Evolutionary conservation across 345 rosid species (phyloP), one percentile per base, ranked within the genome.

Genomic region (Clarkia xantiana): DNA sequence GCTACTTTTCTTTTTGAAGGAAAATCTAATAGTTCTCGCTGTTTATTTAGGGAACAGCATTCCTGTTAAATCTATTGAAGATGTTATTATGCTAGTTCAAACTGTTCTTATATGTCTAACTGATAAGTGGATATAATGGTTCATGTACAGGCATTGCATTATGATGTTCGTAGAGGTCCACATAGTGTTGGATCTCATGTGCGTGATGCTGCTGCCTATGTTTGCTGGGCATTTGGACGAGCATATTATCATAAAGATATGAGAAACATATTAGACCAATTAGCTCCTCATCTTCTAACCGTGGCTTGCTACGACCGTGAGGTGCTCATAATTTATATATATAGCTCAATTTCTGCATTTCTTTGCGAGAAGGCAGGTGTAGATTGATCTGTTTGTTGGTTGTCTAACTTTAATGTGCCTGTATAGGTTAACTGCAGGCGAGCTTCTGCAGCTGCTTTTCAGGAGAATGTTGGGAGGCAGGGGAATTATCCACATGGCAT

Each of bases 131-230:
- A 15, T 17, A 18, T 48, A 20, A 48, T 11, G 14, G 18, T 18
- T 53, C 10, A 45, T 38, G 13, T 52, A 48, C 77, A 86, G 98
- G 96, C 98, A 49, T 70, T 86, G 45, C 96, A 90, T 81, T 91
- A 81, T 69, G 98, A 91, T 73, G 63, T 86, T 54, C 94, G 94
- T 44, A 78, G 98, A 75, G 98, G 98, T 56, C 95, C 94, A 14
- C 98, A 86, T 70, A 91, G 98, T 61, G 81, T 91, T 60, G 98
- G 98, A 57, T 86, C 98, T 69, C 98, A 86, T 75, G 96, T 91
- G 34, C 94, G 96, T 60, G 98, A 91, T 76, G 98, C 96, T 68
- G 94, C 98, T 55, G 98, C 98, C 45, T 91, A 91, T 67, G 98
- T 91, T 49, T 91, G 96, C 56, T 91, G 98, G 96, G 98, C 96